Percentiles rank a stretch among this genome's conserved stretches.
These are phyloP conservation scores for Dendrobium nobile DNA, from an alignment of 106 monocot genomes.

Conservation along the genomic window DNA sequence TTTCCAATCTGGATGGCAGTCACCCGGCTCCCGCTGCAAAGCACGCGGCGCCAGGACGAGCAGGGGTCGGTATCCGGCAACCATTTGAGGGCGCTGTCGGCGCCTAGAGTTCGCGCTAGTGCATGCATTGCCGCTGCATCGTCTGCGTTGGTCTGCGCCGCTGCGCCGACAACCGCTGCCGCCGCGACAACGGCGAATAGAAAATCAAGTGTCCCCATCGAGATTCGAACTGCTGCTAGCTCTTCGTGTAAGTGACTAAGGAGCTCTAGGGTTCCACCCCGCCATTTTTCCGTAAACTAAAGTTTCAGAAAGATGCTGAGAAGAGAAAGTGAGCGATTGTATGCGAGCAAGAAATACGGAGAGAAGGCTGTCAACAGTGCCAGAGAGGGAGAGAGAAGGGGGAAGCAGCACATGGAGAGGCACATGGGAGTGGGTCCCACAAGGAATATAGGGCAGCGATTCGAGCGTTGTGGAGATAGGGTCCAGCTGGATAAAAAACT, in stretches of 20 bases:
- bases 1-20: slow-evolving; percentile 53
- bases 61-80: slow-evolving; percentile 29
- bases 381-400: neutral
- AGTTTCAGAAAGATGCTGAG: slow-evolving; percentile 2
- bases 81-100: slow-evolving; percentile 10
- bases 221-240: neutral
- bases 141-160: slow-evolving; percentile 12
- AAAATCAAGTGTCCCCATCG: neutral
- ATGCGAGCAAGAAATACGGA: neutral
- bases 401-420: neutral
- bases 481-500: neutral
- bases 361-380: neutral
- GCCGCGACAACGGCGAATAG: neutral
- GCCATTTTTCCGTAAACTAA: neutral
- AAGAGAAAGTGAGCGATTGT: neutral
- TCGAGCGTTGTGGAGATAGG: neutral
- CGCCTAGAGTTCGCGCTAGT: slow-evolving; percentile 22
- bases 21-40: slow-evolving; percentile 33
- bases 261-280: slow-evolving; percentile 1
- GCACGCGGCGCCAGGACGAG: slow-evolving; percentile 35
- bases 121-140: slow-evolving; percentile 36
- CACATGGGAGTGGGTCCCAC: neutral
- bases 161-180: neutral
- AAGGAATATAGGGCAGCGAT: neutral
- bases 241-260: neutral